Base-by-base conservation (phyloP, 176 grass and related monocot genomes). In the Musa acuminata region DNA sequence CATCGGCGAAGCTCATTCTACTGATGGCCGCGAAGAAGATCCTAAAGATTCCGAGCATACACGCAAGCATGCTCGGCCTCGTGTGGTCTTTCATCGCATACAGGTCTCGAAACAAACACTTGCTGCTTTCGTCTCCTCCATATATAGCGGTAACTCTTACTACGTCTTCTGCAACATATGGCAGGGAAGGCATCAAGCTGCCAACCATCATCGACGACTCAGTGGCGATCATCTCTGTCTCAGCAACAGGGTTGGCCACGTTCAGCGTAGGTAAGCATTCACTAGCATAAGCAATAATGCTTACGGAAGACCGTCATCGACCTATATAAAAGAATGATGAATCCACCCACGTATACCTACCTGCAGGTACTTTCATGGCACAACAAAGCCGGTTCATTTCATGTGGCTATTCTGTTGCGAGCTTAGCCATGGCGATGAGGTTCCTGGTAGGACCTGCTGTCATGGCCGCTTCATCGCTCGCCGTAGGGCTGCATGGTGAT, bases 341-440 rank as follows among this genome's bases (percentile, higher is more conserved):
- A 58, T 58, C 11, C 16, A 58, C 16, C 1, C 17, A 58, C 0
- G 1, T 14, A 24, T 24, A 24, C 24, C 9, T 19, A 19, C 11
- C 9, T 14, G 4, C 65, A 68, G 65, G 65, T 29, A 68, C 65
- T 19, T 68, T 68, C 14, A 68, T 68, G 65, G 65, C 65, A 27
- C 24, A 43, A 2, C 65, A 68, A 6, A 68, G 35, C 2, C 27
- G 65, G 35, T 68, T 68, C 35, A 68, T 68, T 43, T 13, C 65
- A 35, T 68, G 65, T 2, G 65, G 65, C 13, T 68, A 68, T 16
- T 29, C 26, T 3, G 65, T 68, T 19, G 65, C 65, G 1, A 68
- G 24, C 12, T 48, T 68, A 25, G 65, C 65, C 9, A 68, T 35
- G 65, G 65, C 11, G 26, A 43, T 68, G 13, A 68, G 24, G 65